Evolutionary conservation across 805 yeast species (phyloP), one percentile per base, ranked within the genome.

Genomic region (Cyberlindnera mississippiensis): DNA sequence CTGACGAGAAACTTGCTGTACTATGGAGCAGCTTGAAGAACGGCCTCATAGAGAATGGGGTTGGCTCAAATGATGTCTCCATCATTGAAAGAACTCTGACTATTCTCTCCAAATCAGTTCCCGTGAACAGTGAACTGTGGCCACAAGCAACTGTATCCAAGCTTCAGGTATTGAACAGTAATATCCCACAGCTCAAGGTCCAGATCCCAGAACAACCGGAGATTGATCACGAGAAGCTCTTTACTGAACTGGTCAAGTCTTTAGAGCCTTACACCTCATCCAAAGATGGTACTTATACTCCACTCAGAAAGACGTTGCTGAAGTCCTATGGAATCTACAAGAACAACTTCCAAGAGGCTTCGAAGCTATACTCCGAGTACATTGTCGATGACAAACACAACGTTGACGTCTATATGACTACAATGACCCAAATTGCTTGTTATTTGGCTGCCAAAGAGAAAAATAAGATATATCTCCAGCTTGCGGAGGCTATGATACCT

Each of bases 391-490:
- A 63, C 36, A 63, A 66, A 40, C 61, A 55, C 35, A 70, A 73
- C 12, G 49, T 71, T 12, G 73, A 69, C 15, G 55, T 62, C 10
- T 58, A 73, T 12, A 75, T 68, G 58, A 57, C 62, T 27, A 65
- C 67, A 27, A 49, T 73, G 43, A 64, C 72, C 19, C 64, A 68
- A 38, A 59, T 66, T 7, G 66, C 68, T 18, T 60, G 71, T 33
- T 69, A 64, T 50, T 69, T 68, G 35, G 63, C 74, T 3, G 65
- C 68, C 24, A 56, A 57, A 18, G 53, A 59, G 1, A 40, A 56
- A 3, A 60, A 63, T n/a, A 47, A 50, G 10, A 54, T 59, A 0
- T 55, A 57, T 35, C 48, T 70, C 14, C 57, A 59, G 17, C 57
- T 71, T 10, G 76, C 75, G 1, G 67, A 72, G 35, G 62, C 57